phyloP scores from a whole-genome alignment of 2,329 filamentous ascomycete species.

The Diaporthe capsici region DNA sequence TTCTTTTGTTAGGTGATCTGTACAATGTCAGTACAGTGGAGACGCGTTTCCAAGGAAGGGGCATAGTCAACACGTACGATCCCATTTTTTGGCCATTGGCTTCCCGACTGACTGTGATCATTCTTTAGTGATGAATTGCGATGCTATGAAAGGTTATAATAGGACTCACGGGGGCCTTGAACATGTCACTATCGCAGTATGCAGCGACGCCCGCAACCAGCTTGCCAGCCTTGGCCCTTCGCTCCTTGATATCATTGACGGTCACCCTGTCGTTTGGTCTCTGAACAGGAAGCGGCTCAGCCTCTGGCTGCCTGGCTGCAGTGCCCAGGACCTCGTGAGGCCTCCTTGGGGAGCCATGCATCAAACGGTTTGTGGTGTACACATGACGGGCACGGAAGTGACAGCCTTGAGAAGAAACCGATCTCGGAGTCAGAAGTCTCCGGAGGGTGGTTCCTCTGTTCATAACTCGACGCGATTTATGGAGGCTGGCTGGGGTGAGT shows the following conservation, averaged over 20 bases:
- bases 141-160: background rate
- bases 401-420: constrained; percentile 15
- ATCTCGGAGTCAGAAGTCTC: constrained; percentile 39
- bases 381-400: background rate
- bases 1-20: constrained; percentile 74
- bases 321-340: constrained; percentile 40
- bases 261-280: constrained; percentile 58
- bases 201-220: constrained; percentile 84
- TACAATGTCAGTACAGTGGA: constrained; percentile 26
- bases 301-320: constrained; percentile 45
- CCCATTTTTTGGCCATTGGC: constrained; percentile 85
- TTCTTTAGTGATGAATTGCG: background rate
- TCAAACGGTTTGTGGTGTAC: constrained; percentile 25
- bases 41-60: background rate
- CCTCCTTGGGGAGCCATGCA: constrained; percentile 37
- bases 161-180: constrained; percentile 77
- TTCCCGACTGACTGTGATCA: constrained; percentile 63
- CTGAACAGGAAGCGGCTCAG: constrained; percentile 42
- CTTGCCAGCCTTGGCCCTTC: constrained; percentile 79
- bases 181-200: constrained; percentile 83
- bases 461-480: constrained; percentile 20
- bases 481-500: no score
- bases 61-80: constrained; percentile 72
- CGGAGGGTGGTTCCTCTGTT: constrained; percentile 33
- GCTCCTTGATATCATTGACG: constrained; percentile 75